These are phyloP conservation scores for Tetracladium setigerum DNA, from an alignment of 495 filamentous ascomycete species.

Conservation along the genomic window DNA sequence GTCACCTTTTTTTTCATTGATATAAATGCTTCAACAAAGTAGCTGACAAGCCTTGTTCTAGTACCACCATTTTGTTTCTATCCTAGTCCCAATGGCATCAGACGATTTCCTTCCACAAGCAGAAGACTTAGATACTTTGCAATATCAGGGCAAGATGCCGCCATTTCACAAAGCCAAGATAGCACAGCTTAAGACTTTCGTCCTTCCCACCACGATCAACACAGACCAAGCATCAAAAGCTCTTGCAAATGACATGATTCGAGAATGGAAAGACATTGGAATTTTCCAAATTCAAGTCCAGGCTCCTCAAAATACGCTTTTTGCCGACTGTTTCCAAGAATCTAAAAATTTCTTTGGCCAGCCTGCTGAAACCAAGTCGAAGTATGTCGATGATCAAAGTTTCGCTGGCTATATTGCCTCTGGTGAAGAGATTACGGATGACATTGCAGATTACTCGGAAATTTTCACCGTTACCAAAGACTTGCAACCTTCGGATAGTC, in stretches of 20 bases:
- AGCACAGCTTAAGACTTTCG: slow-evolving; percentile 28
- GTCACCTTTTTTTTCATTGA: no score
- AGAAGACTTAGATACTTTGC: no score
- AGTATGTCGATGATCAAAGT: slow-evolving; percentile 35
- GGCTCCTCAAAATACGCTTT: slow-evolving; percentile 16
- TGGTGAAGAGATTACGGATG: slow-evolving; percentile 39
- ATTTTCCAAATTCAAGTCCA: slow-evolving; percentile 36
- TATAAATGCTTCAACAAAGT: no score
- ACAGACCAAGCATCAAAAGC: slow-evolving; percentile 18
- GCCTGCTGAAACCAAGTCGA: slow-evolving; percentile 27
- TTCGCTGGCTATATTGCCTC: slow-evolving; percentile 40
- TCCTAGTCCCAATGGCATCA: no score
- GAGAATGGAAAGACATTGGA: slow-evolving; percentile 32
- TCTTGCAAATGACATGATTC: slow-evolving; percentile 30
- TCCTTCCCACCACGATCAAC: slow-evolving; percentile 25
- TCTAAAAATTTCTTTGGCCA: slow-evolving; percentile 30
- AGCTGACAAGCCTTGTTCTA: no score
- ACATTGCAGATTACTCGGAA: slow-evolving; percentile 39
- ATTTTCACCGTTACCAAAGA: slow-evolving; percentile 41
- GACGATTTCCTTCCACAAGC: no score
- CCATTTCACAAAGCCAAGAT: slow-evolving; percentile 27
- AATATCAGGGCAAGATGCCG: no score
- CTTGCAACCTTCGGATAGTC: slow-evolving; percentile 24
- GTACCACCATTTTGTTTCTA: no score
- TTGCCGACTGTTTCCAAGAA: slow-evolving; percentile 23